phyloP scores from a whole-genome alignment of 2,329 filamentous ascomycete species.

The Colletotrichum spinosum region DNA sequence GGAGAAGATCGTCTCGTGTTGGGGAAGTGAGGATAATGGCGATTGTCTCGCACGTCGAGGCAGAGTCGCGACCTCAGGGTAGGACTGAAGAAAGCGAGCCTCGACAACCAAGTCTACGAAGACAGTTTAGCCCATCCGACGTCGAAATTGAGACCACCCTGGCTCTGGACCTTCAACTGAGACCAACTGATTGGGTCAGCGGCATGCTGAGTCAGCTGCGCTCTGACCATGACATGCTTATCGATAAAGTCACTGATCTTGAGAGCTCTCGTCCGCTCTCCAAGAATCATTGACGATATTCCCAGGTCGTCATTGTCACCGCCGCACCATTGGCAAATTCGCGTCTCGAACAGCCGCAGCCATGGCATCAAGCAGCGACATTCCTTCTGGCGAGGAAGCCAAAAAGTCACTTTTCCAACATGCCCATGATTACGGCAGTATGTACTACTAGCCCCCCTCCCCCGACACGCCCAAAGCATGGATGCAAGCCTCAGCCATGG shows the following conservation, averaged over 20 bases:
- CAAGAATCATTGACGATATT: slow-evolving; percentile 27
- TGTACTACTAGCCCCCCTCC: slow-evolving; percentile 43
- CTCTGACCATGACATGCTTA: slow-evolving; percentile 16
- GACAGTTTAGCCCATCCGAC: slow-evolving; percentile 30
- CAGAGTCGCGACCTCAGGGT: too few species aligned
- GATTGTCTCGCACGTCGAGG: too few species aligned
- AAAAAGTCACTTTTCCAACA: slow-evolving; percentile 31
- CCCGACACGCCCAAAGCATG: background rate
- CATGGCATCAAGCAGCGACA: slow-evolving; percentile 18
- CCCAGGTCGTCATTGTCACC: background rate
- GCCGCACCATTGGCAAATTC: background rate
- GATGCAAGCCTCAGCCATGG: too few species aligned
- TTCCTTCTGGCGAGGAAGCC: background rate
- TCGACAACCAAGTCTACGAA: background rate
- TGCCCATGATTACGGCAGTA: slow-evolving; percentile 63
- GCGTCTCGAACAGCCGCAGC: background rate
- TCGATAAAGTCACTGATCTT: slow-evolving; percentile 33
- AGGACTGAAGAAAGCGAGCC: too few species aligned
- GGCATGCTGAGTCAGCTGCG: slow-evolving; percentile 24
- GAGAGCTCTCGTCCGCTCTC: background rate
- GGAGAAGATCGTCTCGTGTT: too few species aligned
- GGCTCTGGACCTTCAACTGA: background rate
- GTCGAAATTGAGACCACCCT: slow-evolving; percentile 32
- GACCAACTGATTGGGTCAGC: slow-evolving; percentile 30
- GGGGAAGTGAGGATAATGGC: too few species aligned